Evolutionary conservation across 768 basidiomycete species (phyloP), one percentile per base, ranked within the genome.

Genomic region (Trametes cingulata): DNA sequence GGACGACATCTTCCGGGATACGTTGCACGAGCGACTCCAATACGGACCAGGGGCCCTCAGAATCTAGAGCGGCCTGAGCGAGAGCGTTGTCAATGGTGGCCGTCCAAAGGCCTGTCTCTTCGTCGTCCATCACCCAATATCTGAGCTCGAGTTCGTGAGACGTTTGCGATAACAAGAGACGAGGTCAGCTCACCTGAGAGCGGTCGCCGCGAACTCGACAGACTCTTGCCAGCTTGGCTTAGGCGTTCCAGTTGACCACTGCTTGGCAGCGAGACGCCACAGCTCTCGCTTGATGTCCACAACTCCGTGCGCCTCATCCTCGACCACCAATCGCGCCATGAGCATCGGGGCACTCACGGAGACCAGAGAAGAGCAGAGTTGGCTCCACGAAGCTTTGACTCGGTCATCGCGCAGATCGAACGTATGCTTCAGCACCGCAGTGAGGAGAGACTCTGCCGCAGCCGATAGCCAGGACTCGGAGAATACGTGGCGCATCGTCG

Each of bases 291-390:
- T 75, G 36, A 76, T 68, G 40, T 78, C 74, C 47, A 65, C 61
- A 17, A 66, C 75, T 46, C 64, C 68, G 25, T 64, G 67, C 50
- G 61, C 63, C 48, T 73, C 67, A 19, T 62, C 60, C 51, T 71
- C 66, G 17, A 65, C 65, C 25, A 68, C 72, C 27, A 79, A 50
- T 27, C 74, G 69, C 35, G 74, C 68, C 39, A 83, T 60, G 42
- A 82, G 65, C 0, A 74, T 72, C 19, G 79, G 77, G 13, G 78
- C 67, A 24, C 77, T 78, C 1, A 73, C 64, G 2, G 75, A 73
- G 35, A 86, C 71, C 19, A 88, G 72, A 53, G 78, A 75, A 9
- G 74, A 71, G 59, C 83, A 86, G 14, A 88, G 65, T 29, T 69
- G 64, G 29, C 74, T 74, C 87, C 86, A 89, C 3, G 68, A 63